Conservation (phyloP, 371 early-diverging fungal genomes). For the Mycotypha africana region DNA sequence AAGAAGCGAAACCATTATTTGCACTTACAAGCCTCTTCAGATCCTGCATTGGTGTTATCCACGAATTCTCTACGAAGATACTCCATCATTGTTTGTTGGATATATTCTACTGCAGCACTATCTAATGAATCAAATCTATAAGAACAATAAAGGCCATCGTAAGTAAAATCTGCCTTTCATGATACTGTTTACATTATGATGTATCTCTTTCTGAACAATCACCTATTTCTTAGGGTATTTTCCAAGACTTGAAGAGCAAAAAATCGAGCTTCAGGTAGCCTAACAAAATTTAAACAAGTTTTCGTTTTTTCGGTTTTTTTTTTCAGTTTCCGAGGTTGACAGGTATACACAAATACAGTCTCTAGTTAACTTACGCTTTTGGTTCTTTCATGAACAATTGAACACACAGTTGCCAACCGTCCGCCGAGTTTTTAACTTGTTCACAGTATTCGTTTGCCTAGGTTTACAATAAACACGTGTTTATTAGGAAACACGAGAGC, state of each 20-base stretch:
- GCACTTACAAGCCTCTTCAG: constrained; percentile 54
- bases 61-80: constrained; percentile 64
- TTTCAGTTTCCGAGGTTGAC: neutral
- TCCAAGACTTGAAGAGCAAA: constrained; percentile 86
- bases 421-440: constrained; percentile 68
- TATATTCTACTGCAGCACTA: constrained; percentile 47
- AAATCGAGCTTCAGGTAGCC: constrained; percentile 76
- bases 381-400: constrained; percentile 72
- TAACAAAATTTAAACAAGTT: too few species aligned
- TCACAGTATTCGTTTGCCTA: constrained; percentile 89
- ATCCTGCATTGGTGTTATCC: constrained; percentile 39
- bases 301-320: neutral
- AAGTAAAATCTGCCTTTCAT: too few species aligned
- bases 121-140: constrained; percentile 52
- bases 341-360: neutral
- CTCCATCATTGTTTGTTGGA: constrained; percentile 69
- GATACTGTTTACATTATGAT: too few species aligned
- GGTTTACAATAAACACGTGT: too few species aligned
- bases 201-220: constrained; percentile 1
- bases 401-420: constrained; percentile 87
- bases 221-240: constrained; percentile 64
- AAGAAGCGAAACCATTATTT: neutral
- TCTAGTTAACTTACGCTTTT: constrained; percentile 53
- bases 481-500: too few species aligned
- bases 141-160: neutral